Evolutionary conservation across 495 filamentous ascomycete species (phyloP), one percentile per base, ranked within the genome.

Genomic region (Podospora tetraspora): DNA sequence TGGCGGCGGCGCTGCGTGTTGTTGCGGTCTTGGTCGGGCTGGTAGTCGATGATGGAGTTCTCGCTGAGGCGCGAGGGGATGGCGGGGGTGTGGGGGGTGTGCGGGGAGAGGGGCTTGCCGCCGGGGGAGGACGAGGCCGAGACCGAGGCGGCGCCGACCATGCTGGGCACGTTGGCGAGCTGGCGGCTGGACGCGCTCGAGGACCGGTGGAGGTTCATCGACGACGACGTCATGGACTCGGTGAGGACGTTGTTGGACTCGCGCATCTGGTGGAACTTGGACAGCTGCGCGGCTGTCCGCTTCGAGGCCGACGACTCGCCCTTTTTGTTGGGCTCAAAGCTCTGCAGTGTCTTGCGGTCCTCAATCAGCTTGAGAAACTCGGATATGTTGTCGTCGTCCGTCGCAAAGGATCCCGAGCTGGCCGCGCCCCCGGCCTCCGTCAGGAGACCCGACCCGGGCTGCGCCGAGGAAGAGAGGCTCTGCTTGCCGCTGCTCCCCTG

Each of bases 61-160:
- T 93, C 93, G 75, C 92, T 96, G 59, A 98, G 79, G n/a, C 94
- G 87, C 22, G 93, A 97, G 37, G 94, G 93, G 59, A 97, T 91
- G 21, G 94, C 92, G 5, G 94, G 94, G 6, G 92, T 97, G 72
- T 97, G 94, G 10, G 94, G 94, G 0, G 94, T 97, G 77, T 97
- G 94, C 12, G 94, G 94, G 2, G 92, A 96, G 60, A 96, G 84
- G 1, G 94, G 92, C 71, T 97, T 98, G 64, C 93, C 43, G 43
- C 43, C 93, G 8, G 92, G 93, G 3, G 93, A 96, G 2, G 94
- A 94, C 5, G 92, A 91, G 1, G 89, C 88, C 12, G 93, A 96
- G 59, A 91, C 84, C n/a, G 91, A 91, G 21, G 90, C 91, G 0
- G 90, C 90, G 56, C 87, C 88, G 62, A 92, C 85, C 91, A 96